Conservation (phyloP, 2,329 filamentous ascomycete species). For the Zalaria sp. region DNA sequence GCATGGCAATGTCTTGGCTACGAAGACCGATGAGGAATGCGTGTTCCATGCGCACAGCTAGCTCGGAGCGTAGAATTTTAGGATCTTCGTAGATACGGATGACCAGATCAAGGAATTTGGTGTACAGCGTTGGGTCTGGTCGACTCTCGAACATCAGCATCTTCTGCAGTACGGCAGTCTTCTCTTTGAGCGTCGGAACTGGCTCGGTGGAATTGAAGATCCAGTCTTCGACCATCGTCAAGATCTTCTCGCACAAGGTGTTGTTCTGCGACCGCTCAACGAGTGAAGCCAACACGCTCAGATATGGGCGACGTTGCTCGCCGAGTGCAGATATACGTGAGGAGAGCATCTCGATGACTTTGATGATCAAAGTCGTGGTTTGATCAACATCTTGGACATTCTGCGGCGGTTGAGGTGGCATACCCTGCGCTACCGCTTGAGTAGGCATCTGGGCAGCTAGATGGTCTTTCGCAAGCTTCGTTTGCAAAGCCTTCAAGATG, state of each 20-base stretch:
- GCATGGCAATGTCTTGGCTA: constrained; percentile 89
- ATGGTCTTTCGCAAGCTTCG: constrained; percentile 86
- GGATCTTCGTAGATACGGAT: constrained; percentile 97
- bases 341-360: constrained; percentile 85
- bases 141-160: constrained; percentile 93
- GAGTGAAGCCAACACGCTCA: constrained; percentile 85
- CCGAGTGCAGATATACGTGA: constrained; percentile 84
- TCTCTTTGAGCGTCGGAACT: constrained; percentile 95
- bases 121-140: constrained; percentile 68
- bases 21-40: constrained; percentile 92
- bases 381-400: constrained; percentile 69
- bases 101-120: constrained; percentile 87
- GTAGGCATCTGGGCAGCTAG: constrained; percentile 56
- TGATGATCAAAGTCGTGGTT: constrained; percentile 84
- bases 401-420: constrained; percentile 40
- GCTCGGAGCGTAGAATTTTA: constrained; percentile 84
- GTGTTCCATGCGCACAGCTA: constrained; percentile 95
- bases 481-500: constrained; percentile 86
- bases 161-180: constrained; percentile 96
- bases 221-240: constrained; percentile 90
- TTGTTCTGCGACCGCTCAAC: constrained; percentile 90
- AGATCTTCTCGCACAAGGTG: constrained; percentile 76
- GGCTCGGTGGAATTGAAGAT: constrained; percentile 91
- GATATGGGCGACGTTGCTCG: constrained; percentile 80
- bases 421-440: constrained; percentile 28